Percentiles rank a stretch among this genome's conserved stretches.
These are phyloP conservation scores for Aplosporella prunicola DNA, from an alignment of 2,329 filamentous ascomycete genomes.

Conservation along the genomic window DNA sequence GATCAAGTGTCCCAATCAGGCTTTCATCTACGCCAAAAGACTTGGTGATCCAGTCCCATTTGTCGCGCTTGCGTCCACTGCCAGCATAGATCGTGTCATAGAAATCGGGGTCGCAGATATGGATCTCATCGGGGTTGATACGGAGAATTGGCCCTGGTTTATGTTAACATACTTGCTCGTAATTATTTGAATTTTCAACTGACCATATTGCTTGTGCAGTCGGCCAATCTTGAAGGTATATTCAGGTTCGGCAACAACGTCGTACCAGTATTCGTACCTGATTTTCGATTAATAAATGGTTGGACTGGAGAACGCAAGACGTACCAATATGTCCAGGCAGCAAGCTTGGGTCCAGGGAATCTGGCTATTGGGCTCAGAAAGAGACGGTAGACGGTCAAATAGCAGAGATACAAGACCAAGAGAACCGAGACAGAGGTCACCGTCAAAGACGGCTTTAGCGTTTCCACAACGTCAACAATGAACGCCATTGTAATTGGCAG, in stretches of 20 bases:
- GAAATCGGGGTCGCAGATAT: constrained; percentile 15
- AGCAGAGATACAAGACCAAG: constrained; percentile 16
- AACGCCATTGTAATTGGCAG: too few species aligned
- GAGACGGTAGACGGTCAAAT: constrained; percentile 12
- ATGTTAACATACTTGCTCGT: too few species aligned
- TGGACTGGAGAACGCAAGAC: too few species aligned
- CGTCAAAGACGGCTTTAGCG: too few species aligned
- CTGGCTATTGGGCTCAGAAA: constrained; percentile 20
- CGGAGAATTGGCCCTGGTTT: constrained; percentile 15
- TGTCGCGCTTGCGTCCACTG: constrained; percentile 12
- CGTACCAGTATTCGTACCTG: constrained; percentile 10
- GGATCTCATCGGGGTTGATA: constrained; percentile 14
- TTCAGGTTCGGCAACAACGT: constrained; percentile 2
- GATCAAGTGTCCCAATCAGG: constrained; percentile 4
- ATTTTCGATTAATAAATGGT: too few species aligned
- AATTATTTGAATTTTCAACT: background rate
- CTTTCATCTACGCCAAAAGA: constrained; percentile 1
- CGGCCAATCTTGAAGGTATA: constrained; percentile 6
- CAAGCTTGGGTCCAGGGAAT: constrained; percentile 25
- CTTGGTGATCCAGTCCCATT: constrained; percentile 11
- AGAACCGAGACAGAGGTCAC: too few species aligned
- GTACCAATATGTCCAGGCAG: constrained; percentile 25
- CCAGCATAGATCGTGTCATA: constrained; percentile 14
- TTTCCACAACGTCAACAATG: too few species aligned
- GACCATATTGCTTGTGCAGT: constrained; percentile 11